Percentiles rank a stretch among this genome's conserved stretches.
phyloP scores from a whole-genome alignment of 257 asterid genomes.

The Primulina eburnea region DNA sequence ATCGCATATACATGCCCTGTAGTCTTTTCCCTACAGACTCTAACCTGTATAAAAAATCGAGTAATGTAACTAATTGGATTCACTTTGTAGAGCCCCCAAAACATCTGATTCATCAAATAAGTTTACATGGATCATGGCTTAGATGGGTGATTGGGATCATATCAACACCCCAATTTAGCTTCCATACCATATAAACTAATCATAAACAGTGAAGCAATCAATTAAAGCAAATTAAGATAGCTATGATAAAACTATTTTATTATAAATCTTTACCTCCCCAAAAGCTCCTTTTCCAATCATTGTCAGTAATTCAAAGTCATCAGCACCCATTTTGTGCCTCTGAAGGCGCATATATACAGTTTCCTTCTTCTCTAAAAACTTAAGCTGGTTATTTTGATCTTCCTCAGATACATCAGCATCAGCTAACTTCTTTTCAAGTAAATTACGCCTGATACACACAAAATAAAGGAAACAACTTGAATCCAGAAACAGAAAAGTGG shows the following conservation, averaged over 20 bases:
- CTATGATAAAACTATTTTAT: neutral
- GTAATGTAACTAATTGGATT: neutral
- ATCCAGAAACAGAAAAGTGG: conserved; percentile 1
- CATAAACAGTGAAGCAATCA: neutral
- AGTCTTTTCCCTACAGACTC: conserved; percentile 45
- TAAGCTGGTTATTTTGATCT: conserved; percentile 83
- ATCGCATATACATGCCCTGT: conserved; percentile 47
- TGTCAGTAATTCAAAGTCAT: conserved; percentile 88
- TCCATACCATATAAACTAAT: neutral
- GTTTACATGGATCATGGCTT: neutral
- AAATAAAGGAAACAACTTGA: conserved; percentile 8
- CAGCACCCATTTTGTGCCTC: conserved; percentile 95
- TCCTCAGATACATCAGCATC: conserved; percentile 99
- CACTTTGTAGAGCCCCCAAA: conserved; percentile 5
- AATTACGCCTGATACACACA: conserved; percentile 49
- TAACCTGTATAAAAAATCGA: conserved; percentile 33
- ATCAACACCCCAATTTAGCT: neutral
- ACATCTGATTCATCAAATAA: conserved; percentile 9
- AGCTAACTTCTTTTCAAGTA: conserved; percentile 90
- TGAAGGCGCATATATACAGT: conserved; percentile 98
- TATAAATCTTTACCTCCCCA: conserved; percentile 71
- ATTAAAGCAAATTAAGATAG: neutral
- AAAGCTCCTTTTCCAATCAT: conserved; percentile 99
- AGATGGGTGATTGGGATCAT: neutral
- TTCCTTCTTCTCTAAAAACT: conserved; percentile 93